Evolutionary conservation across 208 protist species (phyloP).

Genomic region (Leishmania mexicana): DNA sequence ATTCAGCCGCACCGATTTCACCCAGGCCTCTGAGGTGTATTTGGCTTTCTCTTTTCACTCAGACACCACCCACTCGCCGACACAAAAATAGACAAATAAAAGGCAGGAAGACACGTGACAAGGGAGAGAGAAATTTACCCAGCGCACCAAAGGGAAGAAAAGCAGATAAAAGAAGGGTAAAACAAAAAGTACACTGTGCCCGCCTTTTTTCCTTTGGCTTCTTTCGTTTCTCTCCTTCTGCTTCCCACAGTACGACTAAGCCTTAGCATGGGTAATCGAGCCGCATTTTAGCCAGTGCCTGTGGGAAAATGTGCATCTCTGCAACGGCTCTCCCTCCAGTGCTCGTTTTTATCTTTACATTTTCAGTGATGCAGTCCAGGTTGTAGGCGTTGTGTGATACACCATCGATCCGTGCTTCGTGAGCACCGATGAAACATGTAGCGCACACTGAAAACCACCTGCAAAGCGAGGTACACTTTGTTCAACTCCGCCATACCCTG

Average conservation of each 20-base stretch:
- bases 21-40: slow-evolving; percentile 7
- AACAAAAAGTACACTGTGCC: background rate
- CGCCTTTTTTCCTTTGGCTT: background rate
- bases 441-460: background rate
- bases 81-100: slow-evolving; percentile 3
- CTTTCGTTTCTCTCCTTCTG: background rate
- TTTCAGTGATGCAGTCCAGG: background rate
- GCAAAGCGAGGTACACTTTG: background rate
- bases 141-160: background rate
- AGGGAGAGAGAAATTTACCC: background rate
- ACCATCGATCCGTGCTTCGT: background rate
- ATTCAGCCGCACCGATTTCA: slow-evolving; percentile 1
- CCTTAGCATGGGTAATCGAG: too few species aligned
- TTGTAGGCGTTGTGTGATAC: background rate
- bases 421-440: background rate
- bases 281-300: slow-evolving; percentile 7
- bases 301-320: slow-evolving; percentile 7
- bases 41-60: slow-evolving; percentile 5
- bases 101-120: background rate
- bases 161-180: slow-evolving; percentile 4
- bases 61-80: background rate
- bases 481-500: background rate
- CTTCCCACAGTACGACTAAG: background rate
- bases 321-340: background rate
- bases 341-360: background rate